Base-by-base conservation (phyloP, 768 basidiomycete species). In the Hypholoma fasciculare region DNA sequence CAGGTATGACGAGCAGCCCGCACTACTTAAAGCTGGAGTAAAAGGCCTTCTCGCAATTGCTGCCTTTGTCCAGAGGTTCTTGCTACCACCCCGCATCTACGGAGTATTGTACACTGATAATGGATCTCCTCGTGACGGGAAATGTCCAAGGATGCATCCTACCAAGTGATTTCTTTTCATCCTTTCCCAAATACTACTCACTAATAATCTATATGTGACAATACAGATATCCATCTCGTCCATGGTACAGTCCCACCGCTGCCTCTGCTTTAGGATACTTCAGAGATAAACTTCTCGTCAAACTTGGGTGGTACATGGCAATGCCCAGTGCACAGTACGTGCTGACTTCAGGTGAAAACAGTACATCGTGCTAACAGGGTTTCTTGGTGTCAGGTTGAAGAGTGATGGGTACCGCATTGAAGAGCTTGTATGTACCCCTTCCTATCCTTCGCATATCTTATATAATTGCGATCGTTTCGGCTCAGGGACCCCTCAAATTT, bases 221-320 rank as follows among this genome's bases (percentile, higher is more conserved):
- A 16, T 30, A 13, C 57, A 75, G 76, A 59, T 78, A 57, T 47
- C 63, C 71, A 26, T 65, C 72, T 3, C 67, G 66, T 50, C 81
- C 81, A 17, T 82, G 81, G 80, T 83, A 83, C 61, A 79, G 74
- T 61, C 75, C 78, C 0, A 65, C 73, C 57, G 62, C 72, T 0
- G 71, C 60, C 2, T 69, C 59, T 3, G 67, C 65, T 9, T 38
- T 76, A 0, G 70, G 67, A 2, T 66, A 63, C 36, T 49, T 70
- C n/a, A 44, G 60, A n/a, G 76, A 78, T 49, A 68, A 65, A 38
- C 43, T 79, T 1, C 56, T 68, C 6, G 75, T 80, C 7, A 47
- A 60, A 26, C 46, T 77, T 17, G 75, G 76, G 1, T 69, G 64
- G 61, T 67, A 77, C 58, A 67, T 70, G 23, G 72, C 77, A 51